Percentiles rank a stretch among this genome's conserved stretches.
phyloP scores from a whole-genome alignment of 768 basidiomycete species.

The Tylopilus vinaceipallidus region DNA sequence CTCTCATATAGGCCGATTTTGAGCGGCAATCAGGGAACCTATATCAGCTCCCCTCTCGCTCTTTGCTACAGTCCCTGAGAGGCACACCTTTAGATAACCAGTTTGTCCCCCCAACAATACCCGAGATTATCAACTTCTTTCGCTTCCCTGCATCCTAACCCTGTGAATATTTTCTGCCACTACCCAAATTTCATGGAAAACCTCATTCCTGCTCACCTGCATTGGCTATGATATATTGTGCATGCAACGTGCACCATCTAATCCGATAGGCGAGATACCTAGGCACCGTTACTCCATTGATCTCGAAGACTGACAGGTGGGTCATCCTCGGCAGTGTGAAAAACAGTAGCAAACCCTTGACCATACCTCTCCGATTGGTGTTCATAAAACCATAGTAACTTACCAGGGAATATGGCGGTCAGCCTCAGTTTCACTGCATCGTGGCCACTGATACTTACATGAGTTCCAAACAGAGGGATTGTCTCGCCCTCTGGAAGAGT shows the following conservation, averaged over 20 bases:
- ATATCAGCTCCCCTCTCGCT: neutral
- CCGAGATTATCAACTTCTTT: constrained; percentile 3
- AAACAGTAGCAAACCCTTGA: neutral
- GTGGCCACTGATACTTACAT: neutral
- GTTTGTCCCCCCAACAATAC: neutral
- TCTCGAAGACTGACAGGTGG: neutral
- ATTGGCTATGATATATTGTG: neutral
- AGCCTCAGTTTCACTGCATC: neutral
- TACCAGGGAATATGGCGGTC: neutral
- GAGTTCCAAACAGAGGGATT: neutral
- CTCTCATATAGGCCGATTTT: neutral
- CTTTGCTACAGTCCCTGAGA: neutral
- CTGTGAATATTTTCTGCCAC: neutral
- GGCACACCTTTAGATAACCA: neutral
- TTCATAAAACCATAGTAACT: neutral
- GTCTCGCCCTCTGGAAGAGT: neutral
- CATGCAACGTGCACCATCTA: neutral
- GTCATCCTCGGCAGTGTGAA: neutral
- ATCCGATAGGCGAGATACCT: neutral
- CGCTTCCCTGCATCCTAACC: constrained; percentile 3
- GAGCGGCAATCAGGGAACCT: neutral
- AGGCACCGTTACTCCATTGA: neutral
- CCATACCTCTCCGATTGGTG: neutral
- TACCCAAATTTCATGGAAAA: neutral
- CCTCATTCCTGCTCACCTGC: neutral